Evolutionary conservation across 2,329 filamentous ascomycete genomes (phyloP), one percentile per base, ranked within the genome.

Genomic region (Fusarium nelsonii): DNA sequence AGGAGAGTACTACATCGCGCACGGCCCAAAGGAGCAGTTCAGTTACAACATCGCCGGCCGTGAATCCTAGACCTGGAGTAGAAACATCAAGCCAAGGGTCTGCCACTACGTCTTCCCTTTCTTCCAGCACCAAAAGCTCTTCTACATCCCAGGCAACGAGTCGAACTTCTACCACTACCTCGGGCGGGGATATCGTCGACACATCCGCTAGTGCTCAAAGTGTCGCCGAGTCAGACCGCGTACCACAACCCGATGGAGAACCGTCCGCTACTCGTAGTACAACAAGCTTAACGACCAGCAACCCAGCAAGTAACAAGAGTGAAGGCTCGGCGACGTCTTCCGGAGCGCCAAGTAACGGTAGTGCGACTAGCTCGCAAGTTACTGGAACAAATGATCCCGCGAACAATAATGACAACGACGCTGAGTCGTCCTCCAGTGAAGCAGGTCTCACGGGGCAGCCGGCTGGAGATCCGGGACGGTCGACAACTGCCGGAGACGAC

Each of bases 181-280:
- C 53, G 11, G 37, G 11, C 2, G 37, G 16, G 4, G 11, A 14
- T 4, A 41, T 45, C 0, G 23, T 41, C 4, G 54, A 53, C n/a
- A 65, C 62, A 0, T 15, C 65, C 2, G 3, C 65, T 23, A 55
- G 55, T 0, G 45, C 55, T 2, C 63, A 66, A 32, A 65, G 54
- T 2, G 61, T 65, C 2, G 14, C 60, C 0, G 60, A 65, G 14
- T 60, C 62, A 3, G 62, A 65, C 4, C 45, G 40, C 0, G 61
- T 60, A 4, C 32, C 34, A 4, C 62, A 49, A 9, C 45, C 32
- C 0, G 40, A 26, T 8, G 62, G 36, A 1, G 62, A 44, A 0
- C 32, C 37, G 2, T 34, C 59, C 0, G 36, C 40, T 4, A 41
- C 30, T n/a, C 12, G n/a, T 1, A 10, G 14, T 4, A 14, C 9